Percentiles rank a stretch among this genome's conserved stretches.
These are phyloP conservation scores for Fusarium abutilonis DNA, from an alignment of 2,329 filamentous ascomycete species.

Conservation along the genomic window DNA sequence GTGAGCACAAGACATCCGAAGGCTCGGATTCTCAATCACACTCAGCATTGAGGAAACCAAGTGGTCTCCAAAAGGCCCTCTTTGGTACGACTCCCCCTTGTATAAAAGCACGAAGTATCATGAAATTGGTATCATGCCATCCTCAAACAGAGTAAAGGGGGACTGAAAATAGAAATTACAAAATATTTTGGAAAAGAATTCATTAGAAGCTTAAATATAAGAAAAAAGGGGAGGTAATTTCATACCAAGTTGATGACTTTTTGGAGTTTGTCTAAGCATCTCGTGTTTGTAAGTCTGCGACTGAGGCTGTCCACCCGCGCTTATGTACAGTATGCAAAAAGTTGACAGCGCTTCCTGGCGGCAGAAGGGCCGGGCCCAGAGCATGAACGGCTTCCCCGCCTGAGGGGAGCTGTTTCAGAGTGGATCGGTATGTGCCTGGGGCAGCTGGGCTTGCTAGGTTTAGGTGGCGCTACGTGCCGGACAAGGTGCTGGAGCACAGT, in stretches of 20 bases:
- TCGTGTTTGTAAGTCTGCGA: slow-evolving; percentile 12
- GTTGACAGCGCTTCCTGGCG: slow-evolving; percentile 10
- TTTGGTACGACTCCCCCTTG: no score
- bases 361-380: slow-evolving; percentile 4
- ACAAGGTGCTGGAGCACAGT: slow-evolving; percentile 20
- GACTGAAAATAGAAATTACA: not conserved
- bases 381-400: not conserved
- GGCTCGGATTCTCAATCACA: no score
- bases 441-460: not conserved
- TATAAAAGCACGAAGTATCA: no score
- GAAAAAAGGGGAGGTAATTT: not conserved
- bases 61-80: no score
- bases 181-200: no score
- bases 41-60: no score
- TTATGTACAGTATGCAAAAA: slow-evolving; percentile 19
- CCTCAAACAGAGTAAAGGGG: no score
- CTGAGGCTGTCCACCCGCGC: not conserved
- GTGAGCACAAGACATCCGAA: not conserved
- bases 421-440: not conserved
- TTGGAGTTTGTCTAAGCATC: slow-evolving; percentile 19
- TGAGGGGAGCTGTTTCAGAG: slow-evolving; percentile 22
- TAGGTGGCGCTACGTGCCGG: slow-evolving; percentile 6
- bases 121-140: no score
- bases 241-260: slow-evolving; percentile 6
- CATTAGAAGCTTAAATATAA: no score